phyloP scores from a whole-genome alignment of 306 rosid species.

The Ormosia semicastrata region DNA sequence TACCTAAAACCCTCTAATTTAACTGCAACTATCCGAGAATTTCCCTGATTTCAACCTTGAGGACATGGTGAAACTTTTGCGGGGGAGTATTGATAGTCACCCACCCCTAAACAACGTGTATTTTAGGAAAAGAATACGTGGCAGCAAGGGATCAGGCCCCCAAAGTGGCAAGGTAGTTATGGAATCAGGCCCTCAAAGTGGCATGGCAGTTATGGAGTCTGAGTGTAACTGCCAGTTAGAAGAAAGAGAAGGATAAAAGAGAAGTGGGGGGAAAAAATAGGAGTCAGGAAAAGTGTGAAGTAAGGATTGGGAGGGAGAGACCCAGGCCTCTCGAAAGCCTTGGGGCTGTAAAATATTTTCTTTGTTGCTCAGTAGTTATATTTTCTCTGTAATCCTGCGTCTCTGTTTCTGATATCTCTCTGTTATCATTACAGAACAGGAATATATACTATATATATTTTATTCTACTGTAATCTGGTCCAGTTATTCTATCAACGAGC shows the following conservation, averaged over 20 bases:
- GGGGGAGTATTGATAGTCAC: not conserved
- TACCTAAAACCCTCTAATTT: too few species aligned
- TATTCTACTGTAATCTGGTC: too few species aligned
- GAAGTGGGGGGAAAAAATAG: not conserved
- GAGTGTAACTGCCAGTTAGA: too few species aligned
- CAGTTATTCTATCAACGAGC: not conserved
- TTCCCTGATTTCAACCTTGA: too few species aligned
- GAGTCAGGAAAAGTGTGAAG: not conserved
- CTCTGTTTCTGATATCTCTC: not conserved
- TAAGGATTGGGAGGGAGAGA: not conserved
- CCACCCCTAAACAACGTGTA: not conserved
- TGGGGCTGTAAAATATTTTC: not conserved
- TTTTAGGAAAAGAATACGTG: too few species aligned
- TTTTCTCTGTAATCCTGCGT: not conserved
- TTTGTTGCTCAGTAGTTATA: not conserved
- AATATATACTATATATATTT: too few species aligned
- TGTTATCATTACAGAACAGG: not conserved
- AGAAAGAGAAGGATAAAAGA: too few species aligned
- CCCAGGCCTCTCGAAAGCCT: not conserved
- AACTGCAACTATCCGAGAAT: too few species aligned
- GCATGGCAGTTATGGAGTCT: not conserved
- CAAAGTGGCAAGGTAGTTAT: not conserved
- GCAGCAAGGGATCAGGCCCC: too few species aligned
- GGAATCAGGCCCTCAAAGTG: not conserved
- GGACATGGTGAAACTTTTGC: too few species aligned